Evolutionary conservation across 768 basidiomycete genomes (phyloP).

Genomic region (Amyloporia xantha): DNA sequence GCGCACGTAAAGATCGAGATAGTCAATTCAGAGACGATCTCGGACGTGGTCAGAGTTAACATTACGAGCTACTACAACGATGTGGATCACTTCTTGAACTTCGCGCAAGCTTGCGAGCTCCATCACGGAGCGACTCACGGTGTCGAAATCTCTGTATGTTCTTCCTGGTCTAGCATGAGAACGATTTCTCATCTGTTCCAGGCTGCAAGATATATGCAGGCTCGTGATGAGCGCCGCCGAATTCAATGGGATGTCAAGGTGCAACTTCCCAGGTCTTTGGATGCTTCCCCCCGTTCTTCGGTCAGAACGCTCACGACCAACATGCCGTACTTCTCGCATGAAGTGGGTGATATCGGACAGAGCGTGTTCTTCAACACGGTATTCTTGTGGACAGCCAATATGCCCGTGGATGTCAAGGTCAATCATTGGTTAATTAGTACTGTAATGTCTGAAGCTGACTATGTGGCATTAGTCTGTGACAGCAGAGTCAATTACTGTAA

Average conservation of each 20-base stretch:
- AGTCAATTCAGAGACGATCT: background rate
- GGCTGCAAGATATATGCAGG: slow-evolving; percentile 6
- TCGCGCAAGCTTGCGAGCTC: slow-evolving; percentile 18
- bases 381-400: slow-evolving; percentile 19
- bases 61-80: slow-evolving; percentile 13
- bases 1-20: slow-evolving; percentile 13
- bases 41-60: slow-evolving; percentile 16
- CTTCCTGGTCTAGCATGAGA: background rate
- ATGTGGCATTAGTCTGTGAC: slow-evolving; percentile 25
- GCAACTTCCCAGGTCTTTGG: slow-evolving; percentile 24
- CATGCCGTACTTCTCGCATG: slow-evolving; percentile 25
- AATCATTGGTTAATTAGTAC: slow-evolving; percentile 1
- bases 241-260: slow-evolving; percentile 23
- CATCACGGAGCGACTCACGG: slow-evolving; percentile 17
- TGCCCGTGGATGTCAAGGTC: slow-evolving; percentile 25
- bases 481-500: slow-evolving; percentile 16
- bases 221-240: background rate
- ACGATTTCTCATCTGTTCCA: slow-evolving; percentile 1
- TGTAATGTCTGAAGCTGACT: background rate
- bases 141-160: slow-evolving; percentile 26
- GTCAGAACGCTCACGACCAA: slow-evolving; percentile 25
- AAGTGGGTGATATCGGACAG: slow-evolving; percentile 22
- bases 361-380: slow-evolving; percentile 24
- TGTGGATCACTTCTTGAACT: slow-evolving; percentile 4
- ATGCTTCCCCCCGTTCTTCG: slow-evolving; percentile 2